Conservation (phyloP, 192 early-diverging fungal species). For the Kappamyces sp. region DNA sequence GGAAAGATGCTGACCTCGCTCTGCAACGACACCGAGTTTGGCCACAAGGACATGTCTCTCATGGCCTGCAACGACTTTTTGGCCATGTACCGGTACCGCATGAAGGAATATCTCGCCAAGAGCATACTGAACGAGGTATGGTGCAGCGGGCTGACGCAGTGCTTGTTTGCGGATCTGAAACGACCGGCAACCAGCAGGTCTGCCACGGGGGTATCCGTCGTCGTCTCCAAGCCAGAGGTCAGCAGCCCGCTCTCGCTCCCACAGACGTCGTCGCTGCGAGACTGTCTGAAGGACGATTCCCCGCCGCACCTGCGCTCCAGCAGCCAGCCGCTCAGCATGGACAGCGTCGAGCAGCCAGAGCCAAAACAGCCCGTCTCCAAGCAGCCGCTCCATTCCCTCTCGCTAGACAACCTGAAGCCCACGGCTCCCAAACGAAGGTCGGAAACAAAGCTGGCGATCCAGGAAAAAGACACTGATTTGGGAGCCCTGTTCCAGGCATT, state of each 20-base stretch:
- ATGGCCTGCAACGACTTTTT: slow-evolving; percentile 45
- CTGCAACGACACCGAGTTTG: slow-evolving; percentile 60
- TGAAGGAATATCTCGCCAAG: slow-evolving; percentile 37
- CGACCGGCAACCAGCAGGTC: background rate
- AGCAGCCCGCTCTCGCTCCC: background rate
- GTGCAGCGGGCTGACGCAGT: background rate
- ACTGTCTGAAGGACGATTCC: background rate
- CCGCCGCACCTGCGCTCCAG: background rate
- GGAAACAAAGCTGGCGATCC: background rate
- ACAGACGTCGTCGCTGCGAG: background rate
- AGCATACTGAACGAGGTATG: background rate
- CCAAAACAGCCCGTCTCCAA: background rate
- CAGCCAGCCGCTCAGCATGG: background rate
- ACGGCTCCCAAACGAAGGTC: slow-evolving; percentile 9
- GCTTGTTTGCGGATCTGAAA: background rate
- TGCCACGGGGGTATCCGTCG: background rate
- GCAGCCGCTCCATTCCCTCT: background rate
- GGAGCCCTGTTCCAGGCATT: slow-evolving; percentile 21
- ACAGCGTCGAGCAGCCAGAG: background rate
- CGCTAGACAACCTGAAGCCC: slow-evolving; percentile 6
- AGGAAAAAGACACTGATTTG: slow-evolving; percentile 11
- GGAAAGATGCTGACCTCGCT: slow-evolving; percentile 54
- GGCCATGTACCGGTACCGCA: slow-evolving; percentile 31
- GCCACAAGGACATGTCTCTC: slow-evolving; percentile 49
- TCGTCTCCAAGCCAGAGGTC: background rate